These are phyloP conservation scores for Xylaria venustula DNA, from an alignment of 495 filamentous ascomycete species.

Conservation along the genomic window DNA sequence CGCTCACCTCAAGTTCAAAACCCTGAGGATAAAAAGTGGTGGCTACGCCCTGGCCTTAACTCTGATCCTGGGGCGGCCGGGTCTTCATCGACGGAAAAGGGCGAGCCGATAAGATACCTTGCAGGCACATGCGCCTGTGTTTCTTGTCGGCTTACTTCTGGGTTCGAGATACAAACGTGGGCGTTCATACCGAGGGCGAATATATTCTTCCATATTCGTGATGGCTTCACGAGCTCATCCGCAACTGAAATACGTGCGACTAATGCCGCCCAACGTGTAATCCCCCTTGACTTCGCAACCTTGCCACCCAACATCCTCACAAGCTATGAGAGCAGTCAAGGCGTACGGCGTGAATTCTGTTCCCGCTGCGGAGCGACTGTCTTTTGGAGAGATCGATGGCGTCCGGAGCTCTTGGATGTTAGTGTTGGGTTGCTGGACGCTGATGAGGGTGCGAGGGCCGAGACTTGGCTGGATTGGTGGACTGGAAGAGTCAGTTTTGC, in stretches of 20 bases:
- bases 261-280: conserved; percentile 8
- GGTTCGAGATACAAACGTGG: conserved; percentile 69
- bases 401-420: conserved; percentile 63
- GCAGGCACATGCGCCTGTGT: conserved; percentile 65
- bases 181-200: conserved; percentile 64
- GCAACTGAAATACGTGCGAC: too few relatives aligned
- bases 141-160: conserved; percentile 60
- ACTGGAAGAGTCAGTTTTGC: conserved; percentile 58
- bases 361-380: conserved; percentile 61
- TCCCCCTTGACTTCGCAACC: conserved; percentile 7
- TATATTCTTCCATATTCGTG: conserved; percentile 42
- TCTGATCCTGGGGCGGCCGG: conserved; percentile 24
- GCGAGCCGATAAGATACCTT: conserved; percentile 51
- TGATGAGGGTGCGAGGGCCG: conserved; percentile 51
- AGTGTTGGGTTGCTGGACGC: conserved; percentile 60
- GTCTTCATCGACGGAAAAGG: neutral
- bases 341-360: conserved; percentile 64
- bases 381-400: conserved; percentile 61
- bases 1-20: conserved; percentile 41
- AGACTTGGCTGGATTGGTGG: conserved; percentile 62
- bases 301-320: neutral
- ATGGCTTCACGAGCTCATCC: neutral
- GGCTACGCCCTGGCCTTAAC: conserved; percentile 21
- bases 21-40: conserved; percentile 34
- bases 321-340: conserved; percentile 45